Evolutionary conservation across 108 stramenopile species (phyloP), one percentile per base, ranked within the genome.

Genomic region (Nitzschia sp.): DNA sequence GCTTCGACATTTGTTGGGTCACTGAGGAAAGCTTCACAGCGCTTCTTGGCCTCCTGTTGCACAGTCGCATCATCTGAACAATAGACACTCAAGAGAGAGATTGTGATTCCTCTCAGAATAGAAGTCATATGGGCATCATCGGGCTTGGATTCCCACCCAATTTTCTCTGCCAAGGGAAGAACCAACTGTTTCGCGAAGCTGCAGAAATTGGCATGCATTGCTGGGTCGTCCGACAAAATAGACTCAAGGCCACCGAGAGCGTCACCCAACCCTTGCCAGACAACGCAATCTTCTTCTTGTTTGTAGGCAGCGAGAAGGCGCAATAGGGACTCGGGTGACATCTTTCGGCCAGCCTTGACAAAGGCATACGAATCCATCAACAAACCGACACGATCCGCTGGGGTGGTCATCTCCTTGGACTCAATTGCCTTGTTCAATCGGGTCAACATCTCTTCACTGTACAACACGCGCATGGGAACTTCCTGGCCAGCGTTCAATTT

Each of bases 401-500:
- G 74, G 40, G 53, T 52, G 0, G 70, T 80, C 63, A 97, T 57
- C 15, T 84, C 66, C 67, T 86, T 85, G 39, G 65, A 62, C 29
- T 50, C 53, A 41, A 97, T 82, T 8, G 86, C 93, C 29, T 70
- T 78, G 19, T 60, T 67, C 62, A 89, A 71, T 26, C 87, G 83
- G 14, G 83, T 59, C 48, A 95, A 63, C 92, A 96, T 93, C 57
- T 80, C 87, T 8, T 81, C 67, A 7, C 87, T 83, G 64, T 89
- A 86, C 38, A 78, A 77, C 20, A 97, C 95, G 6, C 97, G 85
- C 86, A 97, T 89, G 7, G 94, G 94, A 6, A 94, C 96, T 65
- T 97, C 91, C 68, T 98, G 97, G 25, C 92, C 92, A 8, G 91
- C 89, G 80, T 98, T 98, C 39, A 98, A 80, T 80, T 98, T 98